Evolutionary conservation across 495 filamentous ascomycete species (phyloP).

Genomic region (Penicillium waksmanii): DNA sequence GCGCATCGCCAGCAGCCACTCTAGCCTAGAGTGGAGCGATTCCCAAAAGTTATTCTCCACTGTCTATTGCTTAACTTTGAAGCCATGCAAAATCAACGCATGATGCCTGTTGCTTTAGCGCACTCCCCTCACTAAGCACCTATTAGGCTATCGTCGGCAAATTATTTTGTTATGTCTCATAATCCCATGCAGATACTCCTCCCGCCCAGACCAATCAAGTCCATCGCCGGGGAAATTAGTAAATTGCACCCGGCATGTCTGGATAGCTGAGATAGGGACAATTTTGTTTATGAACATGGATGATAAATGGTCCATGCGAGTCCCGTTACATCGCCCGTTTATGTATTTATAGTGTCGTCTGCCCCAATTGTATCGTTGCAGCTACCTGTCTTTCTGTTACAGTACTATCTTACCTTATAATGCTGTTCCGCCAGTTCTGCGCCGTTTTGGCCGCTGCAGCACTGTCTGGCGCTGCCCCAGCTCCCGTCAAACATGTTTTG

Average conservation of each 20-base stretch:
- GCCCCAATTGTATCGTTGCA: too few species aligned
- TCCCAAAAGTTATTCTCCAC: constrained; percentile 15
- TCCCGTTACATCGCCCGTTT: background rate
- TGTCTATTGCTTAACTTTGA: constrained; percentile 22
- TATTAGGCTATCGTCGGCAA: background rate
- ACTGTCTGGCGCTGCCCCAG: constrained; percentile 34
- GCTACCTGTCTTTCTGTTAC: background rate
- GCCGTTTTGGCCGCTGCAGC: constrained; percentile 32
- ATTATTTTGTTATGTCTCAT: constrained; percentile 15
- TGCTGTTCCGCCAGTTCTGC: constrained; percentile 32
- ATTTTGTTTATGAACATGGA: background rate
- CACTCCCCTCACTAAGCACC: background rate
- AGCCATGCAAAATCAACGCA: constrained; percentile 7
- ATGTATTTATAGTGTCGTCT: background rate
- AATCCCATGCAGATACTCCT: background rate
- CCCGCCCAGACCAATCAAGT: background rate
- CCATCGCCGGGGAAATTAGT: background rate
- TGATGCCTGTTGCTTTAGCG: constrained; percentile 3
- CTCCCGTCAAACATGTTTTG: constrained; percentile 42
- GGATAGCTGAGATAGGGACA: background rate
- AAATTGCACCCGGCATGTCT: background rate
- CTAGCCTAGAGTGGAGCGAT: constrained; percentile 8
- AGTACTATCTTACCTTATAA: constrained; percentile 1
- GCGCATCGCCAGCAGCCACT: background rate
- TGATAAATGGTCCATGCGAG: background rate